phyloP scores from a whole-genome alignment of 1,139 yeast species.

The Magnusiomyces paraingens region DNA sequence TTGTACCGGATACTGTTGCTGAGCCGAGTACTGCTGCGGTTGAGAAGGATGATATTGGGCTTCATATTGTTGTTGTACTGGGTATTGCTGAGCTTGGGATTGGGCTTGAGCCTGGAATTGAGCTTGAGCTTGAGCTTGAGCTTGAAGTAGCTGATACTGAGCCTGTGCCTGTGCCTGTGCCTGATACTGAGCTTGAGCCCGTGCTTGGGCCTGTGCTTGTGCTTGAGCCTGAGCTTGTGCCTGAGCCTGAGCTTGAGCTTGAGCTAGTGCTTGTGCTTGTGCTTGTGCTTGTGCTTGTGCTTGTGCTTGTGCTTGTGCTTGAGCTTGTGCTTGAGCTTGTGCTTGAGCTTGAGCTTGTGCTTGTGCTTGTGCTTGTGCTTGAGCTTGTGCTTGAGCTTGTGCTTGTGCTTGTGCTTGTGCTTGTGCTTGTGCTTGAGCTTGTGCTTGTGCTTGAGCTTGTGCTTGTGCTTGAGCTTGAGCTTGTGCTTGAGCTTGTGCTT shows the following conservation, averaged over 20 bases:
- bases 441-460: conserved; percentile 28
- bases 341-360: not conserved
- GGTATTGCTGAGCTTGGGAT: conserved; percentile 19
- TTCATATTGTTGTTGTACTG: not conserved
- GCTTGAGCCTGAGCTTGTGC: not conserved
- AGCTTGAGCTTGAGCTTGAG: not conserved
- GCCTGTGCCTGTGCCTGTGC: not conserved
- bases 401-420: conserved; percentile 6
- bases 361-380: not conserved
- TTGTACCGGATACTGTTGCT: too few relatives aligned
- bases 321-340: not conserved
- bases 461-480: not conserved
- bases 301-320: not conserved
- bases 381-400: not conserved
- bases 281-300: not conserved
- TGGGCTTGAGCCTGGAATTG: conserved; percentile 24
- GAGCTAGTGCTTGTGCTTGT: too few relatives aligned
- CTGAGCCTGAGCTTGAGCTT: not conserved
- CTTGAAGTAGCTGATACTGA: not conserved
- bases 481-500: not conserved
- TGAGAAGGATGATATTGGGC: too few relatives aligned
- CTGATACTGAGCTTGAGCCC: conserved; percentile 4
- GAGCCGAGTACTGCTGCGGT: too few relatives aligned
- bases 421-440: conserved; percentile 34
- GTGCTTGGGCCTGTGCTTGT: not conserved